Evolutionary conservation across 352 stramenopile genomes (phyloP), one percentile per base, ranked within the genome.

Genomic region (Phytophthora megakarya): DNA sequence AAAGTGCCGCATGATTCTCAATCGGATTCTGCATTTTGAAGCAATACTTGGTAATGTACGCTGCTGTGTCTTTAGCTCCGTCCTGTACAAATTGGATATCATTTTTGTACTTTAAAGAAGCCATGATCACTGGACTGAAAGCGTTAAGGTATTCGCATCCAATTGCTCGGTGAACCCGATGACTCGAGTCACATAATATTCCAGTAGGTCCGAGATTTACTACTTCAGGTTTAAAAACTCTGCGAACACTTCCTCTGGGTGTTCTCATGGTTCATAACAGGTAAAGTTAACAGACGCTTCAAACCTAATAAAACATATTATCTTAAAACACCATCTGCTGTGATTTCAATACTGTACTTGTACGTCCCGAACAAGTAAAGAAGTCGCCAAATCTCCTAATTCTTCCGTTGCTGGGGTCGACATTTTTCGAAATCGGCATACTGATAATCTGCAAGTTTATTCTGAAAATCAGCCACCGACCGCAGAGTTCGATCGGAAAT

Each of bases 91-190:
- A 66, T 16, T 66, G 51, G 0, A 66, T 54, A 11, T 74, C 51
- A 42, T 79, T 67, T 21, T 76, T 73, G 40, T 56, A 79, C 48
- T 70, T 72, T 3, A 79, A 42, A 0, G 39, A 33, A 0, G 5
- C 38, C 52, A 73, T 58, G 0, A 78, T 25, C 0, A 61, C 38
- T 0, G 30, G 21, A 11, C 68, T 79, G 52, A 67, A 79, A 3
- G 59, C 10, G n/a, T 72, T 79, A 3, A 74, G 47, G 33, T 76
- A 79, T 33, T 75, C 62, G 12, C 62, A 72, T 0, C 62, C 67
- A 8, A 72, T 43, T 2, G 46, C 15, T 0, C 57, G 56, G 26
- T 69, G 56, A n/a, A n/a, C n/a, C n/a, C n/a, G n/a, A n/a, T 7
- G 72, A 32, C 0, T 1, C n/a, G 0, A 75, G 16, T 8, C 30